Evolutionary conservation across 2,329 filamentous ascomycete species (phyloP).

Genomic region (Blastomyces percursus): DNA sequence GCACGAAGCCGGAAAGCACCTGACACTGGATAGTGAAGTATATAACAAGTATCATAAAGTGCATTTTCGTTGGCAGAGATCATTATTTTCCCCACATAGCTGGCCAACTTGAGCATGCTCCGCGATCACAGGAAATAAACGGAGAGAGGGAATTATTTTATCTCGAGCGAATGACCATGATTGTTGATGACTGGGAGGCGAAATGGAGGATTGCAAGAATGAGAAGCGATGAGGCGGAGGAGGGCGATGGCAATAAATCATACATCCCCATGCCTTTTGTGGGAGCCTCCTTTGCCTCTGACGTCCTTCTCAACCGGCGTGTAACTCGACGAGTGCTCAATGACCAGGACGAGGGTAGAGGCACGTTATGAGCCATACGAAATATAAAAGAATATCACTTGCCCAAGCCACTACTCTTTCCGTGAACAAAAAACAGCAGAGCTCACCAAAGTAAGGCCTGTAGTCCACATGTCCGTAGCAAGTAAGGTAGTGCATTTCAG

Average conservation of each 20-base stretch:
- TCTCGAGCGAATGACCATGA: not conserved
- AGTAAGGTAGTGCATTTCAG: not conserved
- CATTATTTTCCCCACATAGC: not conserved
- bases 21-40: slow-evolving; percentile 6
- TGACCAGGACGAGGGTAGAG: not conserved
- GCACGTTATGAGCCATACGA: not conserved
- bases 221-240: not conserved
- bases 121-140: not conserved
- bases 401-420: not conserved
- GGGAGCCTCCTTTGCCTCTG: not conserved
- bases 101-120: not conserved
- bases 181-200: not conserved
- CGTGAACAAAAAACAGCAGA: not conserved
- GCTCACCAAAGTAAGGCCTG: not conserved
- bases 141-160: not conserved
- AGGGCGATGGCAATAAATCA: not conserved
- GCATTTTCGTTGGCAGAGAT: slow-evolving; percentile 6
- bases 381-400: not conserved
- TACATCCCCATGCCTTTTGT: not conserved
- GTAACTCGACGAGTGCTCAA: not conserved
- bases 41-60: slow-evolving; percentile 21
- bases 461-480: not conserved
- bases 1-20: not conserved
- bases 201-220: not conserved
- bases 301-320: not conserved